These are phyloP conservation scores for Cryptosporidium canis DNA, from an alignment of 169 alveolate species.

Conservation along the genomic window DNA sequence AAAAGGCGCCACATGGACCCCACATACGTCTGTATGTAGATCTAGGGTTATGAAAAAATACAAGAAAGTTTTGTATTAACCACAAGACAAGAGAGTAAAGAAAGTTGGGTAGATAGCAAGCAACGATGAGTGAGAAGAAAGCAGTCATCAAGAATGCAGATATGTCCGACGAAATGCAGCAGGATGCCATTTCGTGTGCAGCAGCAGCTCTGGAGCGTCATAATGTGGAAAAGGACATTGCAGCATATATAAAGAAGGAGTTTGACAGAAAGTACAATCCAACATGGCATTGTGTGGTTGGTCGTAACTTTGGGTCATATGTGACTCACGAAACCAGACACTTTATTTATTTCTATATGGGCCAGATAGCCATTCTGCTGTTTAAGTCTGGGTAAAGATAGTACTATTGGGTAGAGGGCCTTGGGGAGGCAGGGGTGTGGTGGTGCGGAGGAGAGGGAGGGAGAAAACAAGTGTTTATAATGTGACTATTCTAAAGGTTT, in stretches of 20 bases:
- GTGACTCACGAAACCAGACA: constrained; percentile 99
- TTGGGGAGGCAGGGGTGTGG: not conserved
- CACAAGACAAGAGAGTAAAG: not conserved
- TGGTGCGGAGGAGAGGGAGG: not conserved
- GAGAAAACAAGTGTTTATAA: constrained; percentile 6
- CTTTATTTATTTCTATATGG: constrained; percentile 99
- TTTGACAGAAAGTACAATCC: constrained; percentile 97
- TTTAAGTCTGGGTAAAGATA: constrained; percentile 95
- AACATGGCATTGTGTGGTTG: constrained; percentile 99
- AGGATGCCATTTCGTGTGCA: constrained; percentile 98
- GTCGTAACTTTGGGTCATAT: constrained; percentile 98
- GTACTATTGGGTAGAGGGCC: not conserved
- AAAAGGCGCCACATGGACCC: constrained; percentile 56
- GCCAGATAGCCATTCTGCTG: constrained; percentile 97
- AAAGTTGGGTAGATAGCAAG: not conserved
- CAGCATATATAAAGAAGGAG: constrained; percentile 98
- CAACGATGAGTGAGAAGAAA: constrained; percentile 76
- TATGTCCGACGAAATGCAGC: constrained; percentile 99
- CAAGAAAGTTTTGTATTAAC: not conserved
- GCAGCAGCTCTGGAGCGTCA: constrained; percentile 94
- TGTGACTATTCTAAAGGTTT: constrained; percentile 30
- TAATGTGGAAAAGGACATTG: constrained; percentile 95
- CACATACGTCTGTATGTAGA: constrained; percentile 72
- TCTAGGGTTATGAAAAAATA: constrained; percentile 9
- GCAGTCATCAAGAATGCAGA: constrained; percentile 97